Percentiles rank a stretch among this genome's conserved stretches.
These are phyloP conservation scores for Apiotrichum gamsii DNA, from an alignment of 1,284 basidiomycete genomes.

Conservation along the genomic window DNA sequence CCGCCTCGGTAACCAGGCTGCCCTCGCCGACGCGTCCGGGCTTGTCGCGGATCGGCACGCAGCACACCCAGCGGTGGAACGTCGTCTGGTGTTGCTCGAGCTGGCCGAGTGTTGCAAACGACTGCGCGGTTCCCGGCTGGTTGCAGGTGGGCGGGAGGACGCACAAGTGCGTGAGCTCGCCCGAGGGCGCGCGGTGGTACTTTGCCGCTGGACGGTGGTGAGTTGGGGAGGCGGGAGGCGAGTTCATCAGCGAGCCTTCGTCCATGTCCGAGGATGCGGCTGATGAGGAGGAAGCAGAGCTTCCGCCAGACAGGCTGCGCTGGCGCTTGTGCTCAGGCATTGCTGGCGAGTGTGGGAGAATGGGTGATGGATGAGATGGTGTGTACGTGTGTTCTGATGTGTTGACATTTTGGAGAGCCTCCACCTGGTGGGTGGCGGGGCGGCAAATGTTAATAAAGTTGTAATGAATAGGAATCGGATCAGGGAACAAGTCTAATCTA, in stretches of 20 bases:
- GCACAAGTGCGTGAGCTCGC: conserved; percentile 52
- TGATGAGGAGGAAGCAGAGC: not conserved
- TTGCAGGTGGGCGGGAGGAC: conserved; percentile 76
- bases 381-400: no score
- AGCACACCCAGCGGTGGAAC: conserved; percentile 77
- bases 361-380: no score
- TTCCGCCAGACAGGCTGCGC: not conserved
- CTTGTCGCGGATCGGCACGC: conserved; percentile 28
- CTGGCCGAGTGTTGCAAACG: conserved; percentile 58
- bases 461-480: no score
- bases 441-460: no score
- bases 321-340: conserved; percentile 5
- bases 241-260: no score
- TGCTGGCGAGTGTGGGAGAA: no score
- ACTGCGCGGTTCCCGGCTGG: conserved; percentile 56
- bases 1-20: no score
- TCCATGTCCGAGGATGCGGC: not conserved
- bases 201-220: conserved; percentile 3
- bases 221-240: conserved; percentile 1
- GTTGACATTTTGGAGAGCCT: no score
- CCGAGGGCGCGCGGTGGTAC: conserved; percentile 24
- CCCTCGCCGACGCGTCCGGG: conserved; percentile 33
- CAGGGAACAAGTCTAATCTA: no score
- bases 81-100: conserved; percentile 73
- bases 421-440: no score